Base-by-base conservation (phyloP, 2,329 filamentous ascomycete genomes). In the Epichloe amarillans region DNA sequence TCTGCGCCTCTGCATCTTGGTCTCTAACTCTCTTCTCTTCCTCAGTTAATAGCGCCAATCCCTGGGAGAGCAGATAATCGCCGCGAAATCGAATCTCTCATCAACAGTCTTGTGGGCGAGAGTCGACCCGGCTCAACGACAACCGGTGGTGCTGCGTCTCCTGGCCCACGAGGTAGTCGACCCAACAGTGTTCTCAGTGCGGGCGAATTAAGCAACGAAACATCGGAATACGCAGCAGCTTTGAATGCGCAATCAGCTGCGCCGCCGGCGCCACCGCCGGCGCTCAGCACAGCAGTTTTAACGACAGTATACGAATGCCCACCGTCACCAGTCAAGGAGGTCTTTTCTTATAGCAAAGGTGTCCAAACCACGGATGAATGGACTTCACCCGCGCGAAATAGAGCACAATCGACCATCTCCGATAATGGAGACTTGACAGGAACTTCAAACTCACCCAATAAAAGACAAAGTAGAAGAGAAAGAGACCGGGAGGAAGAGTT, bases 321-420 rank as follows among this genome's bases (percentile, higher is more conserved):
- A 2, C 84, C 86, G 1, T 84, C 82, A 19, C 82, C 84, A 36
- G 79, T 84, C 50, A 80, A 84, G 56, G 93, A 98, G 67, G 75
- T 95, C 53, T 89, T 95, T 62, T 95, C 89, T 49, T 98, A 98
- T 74, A 97, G 87, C 75, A 97, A 96, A 71, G 90, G 83, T 51
- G 89, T 97, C 21, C 94, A 98, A 68, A 96, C 93, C 15, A 81
- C 84, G 21, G 85, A 88, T 60, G 81, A 84, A 55, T 86, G 86
- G 80, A 72, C 75, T 17, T 72, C 74, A 51, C 70, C 76, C 30
- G 70, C 74, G 36, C 72, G 75, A 35, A 69, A 75, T 1, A 62
- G 67, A 54, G 62, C 66, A 14, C 63, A 66, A 30, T 69, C 67
- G 15, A 57, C 63, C 12, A 52, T 62, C 17, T 82, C 82, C 15